A percentile compares a stretch with the other conserved stretches of the same genome.
phyloP scores from a whole-genome alignment of 2,329 filamentous ascomycete genomes.

The Exutisphaerella laricina region DNA sequence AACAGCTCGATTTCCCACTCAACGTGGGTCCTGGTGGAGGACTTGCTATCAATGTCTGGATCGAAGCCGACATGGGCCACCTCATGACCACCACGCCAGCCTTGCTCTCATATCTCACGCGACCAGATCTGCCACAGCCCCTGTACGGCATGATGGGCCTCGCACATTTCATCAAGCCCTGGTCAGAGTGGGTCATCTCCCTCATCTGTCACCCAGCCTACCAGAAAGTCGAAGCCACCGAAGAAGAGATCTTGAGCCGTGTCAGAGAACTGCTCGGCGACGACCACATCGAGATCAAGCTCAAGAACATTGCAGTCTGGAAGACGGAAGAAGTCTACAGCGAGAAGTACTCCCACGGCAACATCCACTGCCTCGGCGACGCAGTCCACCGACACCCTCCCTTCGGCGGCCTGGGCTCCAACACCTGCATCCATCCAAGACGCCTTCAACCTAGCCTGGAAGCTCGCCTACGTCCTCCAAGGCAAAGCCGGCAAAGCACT shows the following conservation, averaged over 20 bases:
- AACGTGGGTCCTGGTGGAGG: neutral
- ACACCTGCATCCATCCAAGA: constrained; percentile 19
- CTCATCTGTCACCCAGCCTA: constrained; percentile 1
- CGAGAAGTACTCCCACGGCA: constrained; percentile 1
- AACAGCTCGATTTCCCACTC: neutral
- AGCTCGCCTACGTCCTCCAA: constrained; percentile 22
- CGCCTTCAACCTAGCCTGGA: constrained; percentile 8
- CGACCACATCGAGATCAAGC: constrained; percentile 3
- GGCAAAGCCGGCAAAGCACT: constrained; percentile 10
- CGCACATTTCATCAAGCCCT: constrained; percentile 8
- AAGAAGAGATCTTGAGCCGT: constrained; percentile 2
- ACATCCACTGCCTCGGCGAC: constrained; percentile 46
- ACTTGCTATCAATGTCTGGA: constrained; percentile 1
- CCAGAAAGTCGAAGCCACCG: neutral
- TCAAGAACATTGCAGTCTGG: constrained; percentile 6
- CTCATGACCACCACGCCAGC: neutral
- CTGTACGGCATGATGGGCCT: constrained; percentile 5
- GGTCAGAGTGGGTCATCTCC: constrained; percentile 3
- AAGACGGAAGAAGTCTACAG: constrained; percentile 1
- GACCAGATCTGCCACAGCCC: constrained; percentile 1
- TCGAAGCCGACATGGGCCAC: constrained; percentile 2
- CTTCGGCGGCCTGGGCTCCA: constrained; percentile 49
- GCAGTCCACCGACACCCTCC: constrained; percentile 55
- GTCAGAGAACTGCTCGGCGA: constrained; percentile 6
- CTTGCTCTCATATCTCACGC: neutral